A percentile compares a stretch with the other conserved stretches of the same genome.
Conservation (phyloP, 2,329 filamentous ascomycete genomes). For the Harringtonia lauricola region DNA sequence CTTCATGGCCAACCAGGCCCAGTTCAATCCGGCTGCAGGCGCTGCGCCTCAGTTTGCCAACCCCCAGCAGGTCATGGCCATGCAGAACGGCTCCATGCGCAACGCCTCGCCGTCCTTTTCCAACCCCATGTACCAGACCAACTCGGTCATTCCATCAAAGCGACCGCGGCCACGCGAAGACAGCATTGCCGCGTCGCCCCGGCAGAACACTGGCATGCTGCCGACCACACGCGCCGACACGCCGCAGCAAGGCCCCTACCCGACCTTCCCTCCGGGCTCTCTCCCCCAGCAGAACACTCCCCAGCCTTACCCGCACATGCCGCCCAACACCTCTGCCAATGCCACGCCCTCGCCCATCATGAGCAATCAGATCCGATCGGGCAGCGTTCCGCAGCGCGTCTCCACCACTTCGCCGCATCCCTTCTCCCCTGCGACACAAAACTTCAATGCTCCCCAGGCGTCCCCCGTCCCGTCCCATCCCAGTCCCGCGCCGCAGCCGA, state of each 20-base stretch:
- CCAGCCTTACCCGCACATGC: slow-evolving; percentile 72
- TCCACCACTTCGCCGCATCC: slow-evolving; percentile 88
- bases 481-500: slow-evolving; percentile 62
- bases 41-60: slow-evolving; percentile 42
- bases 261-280: slow-evolving; percentile 56
- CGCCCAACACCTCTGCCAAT: slow-evolving; percentile 68
- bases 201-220: slow-evolving; percentile 61
- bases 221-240: slow-evolving; percentile 86
- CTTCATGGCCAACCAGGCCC: slow-evolving; percentile 48
- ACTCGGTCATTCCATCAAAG: slow-evolving; percentile 82
- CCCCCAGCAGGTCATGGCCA: slow-evolving; percentile 45
- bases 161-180: slow-evolving; percentile 73
- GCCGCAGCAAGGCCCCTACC: slow-evolving; percentile 66
- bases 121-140: slow-evolving; percentile 72
- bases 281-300: slow-evolving; percentile 51
- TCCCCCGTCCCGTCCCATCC: slow-evolving; percentile 72
- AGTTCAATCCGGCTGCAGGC: slow-evolving; percentile 49
- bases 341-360: slow-evolving; percentile 90
- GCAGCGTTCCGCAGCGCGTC: slow-evolving; percentile 67
- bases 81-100: slow-evolving; percentile 77
- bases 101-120: slow-evolving; percentile 72
- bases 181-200: slow-evolving; percentile 71
- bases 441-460: slow-evolving; percentile 59
- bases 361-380: slow-evolving; percentile 63
- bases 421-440: slow-evolving; percentile 67